These are phyloP conservation scores for Neoboletus brunneissimus DNA, from an alignment of 768 basidiomycete genomes.

Conservation along the genomic window DNA sequence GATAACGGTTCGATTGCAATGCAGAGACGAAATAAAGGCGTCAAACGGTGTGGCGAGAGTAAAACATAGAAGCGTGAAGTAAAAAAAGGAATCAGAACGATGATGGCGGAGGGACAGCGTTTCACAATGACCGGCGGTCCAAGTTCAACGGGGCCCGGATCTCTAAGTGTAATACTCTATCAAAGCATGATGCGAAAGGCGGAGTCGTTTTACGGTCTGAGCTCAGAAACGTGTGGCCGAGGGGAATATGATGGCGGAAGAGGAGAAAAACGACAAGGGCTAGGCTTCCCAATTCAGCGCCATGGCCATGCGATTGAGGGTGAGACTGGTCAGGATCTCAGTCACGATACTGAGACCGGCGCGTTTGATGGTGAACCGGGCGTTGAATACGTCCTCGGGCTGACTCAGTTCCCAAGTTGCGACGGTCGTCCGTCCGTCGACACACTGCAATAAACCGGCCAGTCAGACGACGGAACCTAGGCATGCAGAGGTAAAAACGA, in stretches of 20 bases:
- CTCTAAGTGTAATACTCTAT: background rate
- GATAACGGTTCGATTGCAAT: background rate
- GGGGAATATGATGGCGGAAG: background rate
- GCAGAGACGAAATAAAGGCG: background rate
- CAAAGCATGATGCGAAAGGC: background rate
- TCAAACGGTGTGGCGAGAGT: background rate
- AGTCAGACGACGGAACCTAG: conserved; percentile 3
- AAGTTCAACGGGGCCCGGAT: conserved; percentile 2
- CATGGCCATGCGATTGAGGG: conserved; percentile 69
- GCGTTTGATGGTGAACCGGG: conserved; percentile 56
- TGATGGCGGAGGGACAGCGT: conserved; percentile 7
- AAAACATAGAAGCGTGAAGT: conserved; percentile 16
- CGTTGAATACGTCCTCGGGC: conserved; percentile 55
- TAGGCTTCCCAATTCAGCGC: conserved; percentile 49
- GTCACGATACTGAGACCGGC: conserved; percentile 63
- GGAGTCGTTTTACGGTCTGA: background rate
- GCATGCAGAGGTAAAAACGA: no score
- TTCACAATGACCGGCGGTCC: conserved; percentile 17
- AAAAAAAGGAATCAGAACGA: background rate
- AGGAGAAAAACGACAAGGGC: background rate
- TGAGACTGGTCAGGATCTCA: conserved; percentile 73
- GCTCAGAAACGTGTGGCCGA: conserved; percentile 6
- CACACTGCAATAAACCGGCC: conserved; percentile 42
- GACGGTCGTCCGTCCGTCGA: conserved; percentile 57
- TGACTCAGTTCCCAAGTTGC: conserved; percentile 68